Base-by-base conservation (phyloP, 805 yeast species). In the Candida maesae region DNA sequence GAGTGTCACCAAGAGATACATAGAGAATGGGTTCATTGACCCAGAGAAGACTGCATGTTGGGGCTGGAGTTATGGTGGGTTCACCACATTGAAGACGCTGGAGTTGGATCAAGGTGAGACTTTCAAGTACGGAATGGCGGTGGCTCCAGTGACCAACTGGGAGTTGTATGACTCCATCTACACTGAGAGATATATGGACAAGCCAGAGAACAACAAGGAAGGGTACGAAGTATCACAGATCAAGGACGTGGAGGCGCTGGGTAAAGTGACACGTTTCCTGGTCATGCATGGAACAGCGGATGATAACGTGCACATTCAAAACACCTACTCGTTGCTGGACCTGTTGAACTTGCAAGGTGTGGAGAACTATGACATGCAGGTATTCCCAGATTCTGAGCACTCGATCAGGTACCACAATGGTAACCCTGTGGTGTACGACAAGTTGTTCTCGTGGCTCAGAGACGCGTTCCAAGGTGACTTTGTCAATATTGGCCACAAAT, bases 41-140 rank as follows among this genome's bases (percentile, higher is more conserved):
- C 32, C 51, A 19, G 57, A 57, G 31, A 51, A 47, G 27, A 24
- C 36, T 8, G 95, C 95, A 0, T 74, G 91, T 44, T 93, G 97
- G 95, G 99, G 99, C 12, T 93, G 99, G 99, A 85, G 95, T 12
- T 93, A 91, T 59, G 99, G 99, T 36, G 99, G 99, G 0, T 93
- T 80, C 60, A 74, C 89, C 65, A 88, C 99, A 0, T 70, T 93
- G 49, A 91, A 90, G 64, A 84, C 95, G 0, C 65, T 93, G 38
- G 97, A 93, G 62, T 70, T 70, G 23, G 99, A 93, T 61, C 68
- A 66, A 1, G 87, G 88, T 18, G 65, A 76, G 27, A 75, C 78
- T 11, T 90, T 93, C 70, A 78, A 78, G 47, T 93, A 80, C 60
- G 98, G 98, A 6, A 81, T 90, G 75, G 84, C 98, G 0, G 98